phyloP scores from a whole-genome alignment of 2,329 filamentous ascomycete genomes.

The Fusarium anguioides region DNA sequence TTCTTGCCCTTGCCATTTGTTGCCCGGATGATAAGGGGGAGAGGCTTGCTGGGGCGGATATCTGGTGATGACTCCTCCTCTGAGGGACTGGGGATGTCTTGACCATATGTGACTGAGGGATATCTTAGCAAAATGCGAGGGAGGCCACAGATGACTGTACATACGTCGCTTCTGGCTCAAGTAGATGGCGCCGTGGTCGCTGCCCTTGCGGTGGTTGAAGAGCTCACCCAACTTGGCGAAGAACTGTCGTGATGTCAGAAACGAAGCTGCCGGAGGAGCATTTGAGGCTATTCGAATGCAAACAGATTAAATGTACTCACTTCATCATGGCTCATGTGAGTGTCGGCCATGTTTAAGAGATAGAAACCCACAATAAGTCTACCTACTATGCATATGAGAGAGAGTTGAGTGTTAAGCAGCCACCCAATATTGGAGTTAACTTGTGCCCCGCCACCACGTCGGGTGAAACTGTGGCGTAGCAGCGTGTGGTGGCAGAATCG shows the following conservation, averaged over 20 bases:
- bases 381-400: constrained; percentile 20
- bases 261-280: neutral
- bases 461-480: constrained; percentile 15
- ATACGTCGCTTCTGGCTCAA: constrained; percentile 81
- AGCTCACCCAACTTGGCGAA: constrained; percentile 75
- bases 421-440: constrained; percentile 28
- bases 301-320: constrained; percentile 15
- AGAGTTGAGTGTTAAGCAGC: constrained; percentile 8
- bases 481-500: constrained; percentile 9
- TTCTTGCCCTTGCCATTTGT: constrained; percentile 79
- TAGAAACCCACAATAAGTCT: neutral
- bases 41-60: constrained; percentile 65
- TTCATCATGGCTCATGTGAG: constrained; percentile 45
- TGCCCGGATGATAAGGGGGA: constrained; percentile 84
- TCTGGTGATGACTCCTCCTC: constrained; percentile 69
- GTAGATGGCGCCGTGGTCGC: constrained; percentile 78
- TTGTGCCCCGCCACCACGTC: constrained; percentile 41
- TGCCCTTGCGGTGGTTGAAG: constrained; percentile 73
- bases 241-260: constrained; percentile 65
- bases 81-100: constrained; percentile 56
- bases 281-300: neutral
- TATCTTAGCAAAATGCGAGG: constrained; percentile 11
- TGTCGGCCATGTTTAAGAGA: constrained; percentile 34
- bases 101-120: constrained; percentile 56
- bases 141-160: constrained; percentile 34